Base-by-base conservation (phyloP, 2,329 filamentous ascomycete species). In the Colletotrichum agaves region DNA sequence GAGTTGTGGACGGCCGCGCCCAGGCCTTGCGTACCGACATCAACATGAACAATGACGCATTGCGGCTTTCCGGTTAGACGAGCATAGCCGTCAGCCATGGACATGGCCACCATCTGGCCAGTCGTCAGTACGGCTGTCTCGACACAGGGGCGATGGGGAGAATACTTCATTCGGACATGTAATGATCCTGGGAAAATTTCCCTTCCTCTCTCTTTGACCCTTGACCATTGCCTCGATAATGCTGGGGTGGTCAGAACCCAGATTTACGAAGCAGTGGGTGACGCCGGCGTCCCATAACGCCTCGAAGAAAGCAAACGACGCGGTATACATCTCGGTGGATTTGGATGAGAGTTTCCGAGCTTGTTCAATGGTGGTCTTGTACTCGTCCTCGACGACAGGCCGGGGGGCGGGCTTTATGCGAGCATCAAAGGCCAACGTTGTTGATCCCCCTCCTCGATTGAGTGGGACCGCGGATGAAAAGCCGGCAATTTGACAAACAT, bases 291-390 rank as follows among this genome's bases (percentile, higher is more conserved):
- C 90, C 89, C 90, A 93, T 55, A 94, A 80, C 35, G 91, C 90
- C 82, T 95, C 92, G 71, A 95, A 94, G 78, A 95, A 94, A 77
- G 92, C 92, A 74, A 90, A 92, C 0, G 91, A 93, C 12, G 92
- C 88, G 8, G 92, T 94, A 76, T 94, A 91, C 82, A 84, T 84
- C 19, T 78, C 77, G 46, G 49, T 23, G 19, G 60, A 61, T 19
- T 57, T 15, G 27, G 64, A 70, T 15, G 65, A 68, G 12, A 64
- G 47, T 5, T 21, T 55, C 23, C 62, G 55, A 33, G 65, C 65
- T 39, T 68, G 65, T 11, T 61, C 39, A 15, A 68, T 68, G 55
- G 56, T 66, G 39, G 61, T 19, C 23, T 56, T 50, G 61, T 43
- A 68, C 10, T 61, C 17, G 4, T 67, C 37, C 15, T 68, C 47